phyloP scores from a whole-genome alignment of 805 yeast species.

The Barnettozyma vustinii region DNA sequence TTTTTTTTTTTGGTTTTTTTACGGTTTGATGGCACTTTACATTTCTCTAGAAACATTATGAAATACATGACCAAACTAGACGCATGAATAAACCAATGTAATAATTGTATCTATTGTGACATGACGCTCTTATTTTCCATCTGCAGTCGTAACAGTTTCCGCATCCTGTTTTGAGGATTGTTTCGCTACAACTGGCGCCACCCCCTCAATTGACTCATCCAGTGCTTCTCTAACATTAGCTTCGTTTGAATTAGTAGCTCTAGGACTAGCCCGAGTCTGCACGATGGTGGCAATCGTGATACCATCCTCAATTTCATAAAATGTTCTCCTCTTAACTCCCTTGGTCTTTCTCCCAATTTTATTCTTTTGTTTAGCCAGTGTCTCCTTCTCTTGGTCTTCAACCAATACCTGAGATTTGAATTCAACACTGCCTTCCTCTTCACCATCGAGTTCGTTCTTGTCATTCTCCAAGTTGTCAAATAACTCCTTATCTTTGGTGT shows the following conservation, averaged over 20 bases:
- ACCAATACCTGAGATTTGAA: slow-evolving; percentile 21
- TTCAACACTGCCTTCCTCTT: slow-evolving; percentile 26
- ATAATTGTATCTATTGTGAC: background rate
- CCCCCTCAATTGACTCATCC: slow-evolving; percentile 25
- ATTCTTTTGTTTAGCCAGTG: slow-evolving; percentile 6
- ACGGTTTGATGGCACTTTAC: background rate
- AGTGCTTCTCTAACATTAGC: slow-evolving; percentile 27
- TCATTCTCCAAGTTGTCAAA: slow-evolving; percentile 21
- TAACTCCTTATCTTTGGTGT: slow-evolving; percentile 18
- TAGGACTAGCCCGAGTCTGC: slow-evolving; percentile 23
- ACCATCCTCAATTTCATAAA: slow-evolving; percentile 26
- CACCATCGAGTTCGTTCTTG: slow-evolving; percentile 22
- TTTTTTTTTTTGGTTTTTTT: slow-evolving; percentile 1
- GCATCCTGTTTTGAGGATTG: no score
- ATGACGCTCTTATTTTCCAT: background rate
- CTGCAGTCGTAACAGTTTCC: no score
- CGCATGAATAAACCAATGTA: background rate
- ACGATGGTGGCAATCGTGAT: slow-evolving; percentile 23
- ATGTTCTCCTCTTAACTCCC: slow-evolving; percentile 19
- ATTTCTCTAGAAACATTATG: background rate
- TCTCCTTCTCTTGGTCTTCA: slow-evolving; percentile 19
- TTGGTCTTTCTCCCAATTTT: slow-evolving; percentile 14
- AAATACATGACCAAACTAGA: background rate
- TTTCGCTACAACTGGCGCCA: no score
- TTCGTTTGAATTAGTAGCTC: slow-evolving; percentile 31